These are phyloP conservation scores for Vaccinium darrowii DNA, from an alignment of 148 eudicot genomes.

Conservation along the genomic window DNA sequence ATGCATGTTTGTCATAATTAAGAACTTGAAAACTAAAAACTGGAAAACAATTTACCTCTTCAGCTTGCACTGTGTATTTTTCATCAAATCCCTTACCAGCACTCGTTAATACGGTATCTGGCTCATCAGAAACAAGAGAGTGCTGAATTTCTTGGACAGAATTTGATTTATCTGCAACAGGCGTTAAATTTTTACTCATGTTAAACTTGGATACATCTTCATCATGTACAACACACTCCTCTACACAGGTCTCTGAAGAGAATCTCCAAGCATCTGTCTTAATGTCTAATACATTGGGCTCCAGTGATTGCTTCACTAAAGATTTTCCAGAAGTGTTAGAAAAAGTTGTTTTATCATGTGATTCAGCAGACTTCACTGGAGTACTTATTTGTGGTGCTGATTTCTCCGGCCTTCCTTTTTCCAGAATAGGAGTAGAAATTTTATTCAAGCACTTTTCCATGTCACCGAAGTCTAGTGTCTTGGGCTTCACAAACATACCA, in stretches of 20 bases:
- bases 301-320: constrained; percentile 20
- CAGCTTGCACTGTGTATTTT: constrained; percentile 27
- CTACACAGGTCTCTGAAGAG: constrained; percentile 15
- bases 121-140: constrained; percentile 13
- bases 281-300: constrained; percentile 15
- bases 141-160: constrained; percentile 11
- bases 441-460: constrained; percentile 31
- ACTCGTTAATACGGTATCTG: constrained; percentile 15
- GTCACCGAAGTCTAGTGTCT: constrained; percentile 48
- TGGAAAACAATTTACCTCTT: constrained; percentile 41
- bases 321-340: constrained; percentile 12
- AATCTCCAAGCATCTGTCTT: constrained; percentile 7
- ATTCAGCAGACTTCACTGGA: constrained; percentile 20
- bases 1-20: not conserved
- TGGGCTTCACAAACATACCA: constrained; percentile 40
- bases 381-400: constrained; percentile 14
- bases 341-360: constrained; percentile 22
- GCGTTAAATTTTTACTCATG: not conserved
- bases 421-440: constrained; percentile 12
- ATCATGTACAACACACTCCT: constrained; percentile 14
- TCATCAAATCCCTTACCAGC: constrained; percentile 11
- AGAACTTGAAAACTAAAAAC: not conserved
- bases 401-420: constrained; percentile 17
- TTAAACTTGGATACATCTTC: not conserved
- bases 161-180: constrained; percentile 18